Conservation (phyloP, 2,329 filamentous ascomycete genomes). For the Ambrosiella beaveri region DNA sequence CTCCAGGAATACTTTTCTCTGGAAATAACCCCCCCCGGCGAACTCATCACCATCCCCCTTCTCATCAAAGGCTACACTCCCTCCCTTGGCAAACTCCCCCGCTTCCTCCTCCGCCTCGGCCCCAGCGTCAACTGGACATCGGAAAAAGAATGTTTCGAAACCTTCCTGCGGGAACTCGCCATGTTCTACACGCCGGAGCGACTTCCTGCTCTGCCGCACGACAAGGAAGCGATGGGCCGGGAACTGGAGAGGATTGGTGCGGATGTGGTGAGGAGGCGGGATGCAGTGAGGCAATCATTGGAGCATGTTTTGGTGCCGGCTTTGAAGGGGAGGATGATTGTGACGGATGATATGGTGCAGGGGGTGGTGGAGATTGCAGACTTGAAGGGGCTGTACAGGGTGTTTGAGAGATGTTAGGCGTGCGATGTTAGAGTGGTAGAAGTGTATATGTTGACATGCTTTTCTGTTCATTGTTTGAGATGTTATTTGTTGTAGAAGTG, state of each 20-base stretch:
- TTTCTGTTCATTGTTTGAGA: no score
- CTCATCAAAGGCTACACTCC: constrained; percentile 81
- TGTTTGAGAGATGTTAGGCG: constrained; percentile 81
- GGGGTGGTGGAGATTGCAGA: constrained; percentile 74
- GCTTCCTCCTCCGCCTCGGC: constrained; percentile 73
- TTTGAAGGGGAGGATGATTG: constrained; percentile 66
- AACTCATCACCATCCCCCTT: constrained; percentile 64
- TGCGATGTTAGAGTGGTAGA: background rate
- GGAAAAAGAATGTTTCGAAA: constrained; percentile 72
- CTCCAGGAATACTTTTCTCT: constrained; percentile 83
- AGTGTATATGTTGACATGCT: no score
- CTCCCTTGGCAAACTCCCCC: constrained; percentile 67
- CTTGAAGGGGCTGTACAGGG: constrained; percentile 77
- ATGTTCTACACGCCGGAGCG: constrained; percentile 82
- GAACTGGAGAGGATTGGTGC: constrained; percentile 28
- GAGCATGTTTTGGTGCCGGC: constrained; percentile 85
- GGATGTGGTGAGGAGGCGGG: constrained; percentile 40
- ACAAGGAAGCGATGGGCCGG: constrained; percentile 18
- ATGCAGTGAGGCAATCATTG: constrained; percentile 54
- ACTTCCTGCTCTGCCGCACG: constrained; percentile 37
- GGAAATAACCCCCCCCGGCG: constrained; percentile 60
- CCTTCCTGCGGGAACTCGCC: constrained; percentile 72
- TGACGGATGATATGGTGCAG: constrained; percentile 57
- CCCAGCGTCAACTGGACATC: constrained; percentile 75
- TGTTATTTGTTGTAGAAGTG: no score